Evolutionary conservation across 2,329 filamentous ascomycete genomes (phyloP).

Genomic region (Aspergillus chevalieri): DNA sequence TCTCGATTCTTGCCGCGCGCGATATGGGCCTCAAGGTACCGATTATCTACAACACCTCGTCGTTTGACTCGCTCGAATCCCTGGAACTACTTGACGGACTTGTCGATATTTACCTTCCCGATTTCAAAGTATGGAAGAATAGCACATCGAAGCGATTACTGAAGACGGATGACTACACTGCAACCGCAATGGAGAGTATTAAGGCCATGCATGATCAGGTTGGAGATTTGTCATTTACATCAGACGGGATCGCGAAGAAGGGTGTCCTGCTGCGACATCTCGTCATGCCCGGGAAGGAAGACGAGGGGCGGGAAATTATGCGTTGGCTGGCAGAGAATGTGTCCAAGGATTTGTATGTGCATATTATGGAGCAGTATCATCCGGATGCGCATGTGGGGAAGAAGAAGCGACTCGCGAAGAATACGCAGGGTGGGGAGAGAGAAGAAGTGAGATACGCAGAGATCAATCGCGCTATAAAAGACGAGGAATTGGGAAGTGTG

Average conservation of each 20-base stretch:
- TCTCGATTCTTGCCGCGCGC: slow-evolving; percentile 67
- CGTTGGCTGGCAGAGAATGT: slow-evolving; percentile 67
- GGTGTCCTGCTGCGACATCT: slow-evolving; percentile 72
- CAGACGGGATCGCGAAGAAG: slow-evolving; percentile 71
- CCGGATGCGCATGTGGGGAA: slow-evolving; percentile 78
- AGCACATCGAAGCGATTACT: slow-evolving; percentile 63
- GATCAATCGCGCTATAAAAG: slow-evolving; percentile 65
- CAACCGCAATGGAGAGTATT: slow-evolving; percentile 68
- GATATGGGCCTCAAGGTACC: slow-evolving; percentile 65
- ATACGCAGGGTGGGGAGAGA: slow-evolving; percentile 16
- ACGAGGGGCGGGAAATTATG: slow-evolving; percentile 69
- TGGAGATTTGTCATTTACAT: slow-evolving; percentile 74
- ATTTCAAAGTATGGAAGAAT: slow-evolving; percentile 76
- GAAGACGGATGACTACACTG: slow-evolving; percentile 71
- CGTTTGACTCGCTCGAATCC: slow-evolving; percentile 69
- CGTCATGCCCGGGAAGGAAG: slow-evolving; percentile 75
- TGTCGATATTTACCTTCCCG: slow-evolving; percentile 79
- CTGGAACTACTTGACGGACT: slow-evolving; percentile 69
- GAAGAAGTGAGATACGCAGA: slow-evolving; percentile 62
- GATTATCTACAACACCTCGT: slow-evolving; percentile 79
- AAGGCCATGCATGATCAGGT: slow-evolving; percentile 75
- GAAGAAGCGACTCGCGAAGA: slow-evolving; percentile 37
- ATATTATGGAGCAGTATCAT: slow-evolving; percentile 86
- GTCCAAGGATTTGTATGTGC: slow-evolving; percentile 68
- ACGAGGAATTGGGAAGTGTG: slow-evolving; percentile 61